Evolutionary conservation across 2,329 filamentous ascomycete genomes (phyloP).

Genomic region (Domatiomyces catenatus): DNA sequence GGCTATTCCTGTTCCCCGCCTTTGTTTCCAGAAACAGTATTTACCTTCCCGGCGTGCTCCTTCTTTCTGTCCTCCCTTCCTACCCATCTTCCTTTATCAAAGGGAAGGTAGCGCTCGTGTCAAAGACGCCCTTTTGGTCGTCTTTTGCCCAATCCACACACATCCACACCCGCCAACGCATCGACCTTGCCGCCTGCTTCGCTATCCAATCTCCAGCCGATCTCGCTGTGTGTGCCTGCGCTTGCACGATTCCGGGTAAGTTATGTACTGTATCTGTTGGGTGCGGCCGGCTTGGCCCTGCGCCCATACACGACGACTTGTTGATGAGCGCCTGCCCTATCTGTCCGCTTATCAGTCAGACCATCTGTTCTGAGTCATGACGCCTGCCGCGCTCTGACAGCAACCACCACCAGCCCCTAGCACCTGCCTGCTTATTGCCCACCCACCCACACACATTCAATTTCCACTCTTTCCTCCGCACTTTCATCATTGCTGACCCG

Average conservation of each 20-base stretch:
- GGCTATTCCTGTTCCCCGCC: slow-evolving; percentile 2
- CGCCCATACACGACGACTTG: not conserved
- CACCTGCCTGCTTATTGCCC: not conserved
- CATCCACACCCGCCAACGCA: slow-evolving; percentile 1
- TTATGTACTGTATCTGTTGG: not conserved
- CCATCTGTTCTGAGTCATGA: not conserved
- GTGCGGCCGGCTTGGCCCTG: slow-evolving; percentile 1
- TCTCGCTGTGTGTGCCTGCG: slow-evolving; percentile 1
- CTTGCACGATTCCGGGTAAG: not conserved
- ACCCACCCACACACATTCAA: not conserved
- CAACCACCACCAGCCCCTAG: not conserved
- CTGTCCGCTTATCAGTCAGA: slow-evolving; percentile 1
- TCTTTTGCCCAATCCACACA: slow-evolving; percentile 14
- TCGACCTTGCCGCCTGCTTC: not conserved
- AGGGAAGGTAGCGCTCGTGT: slow-evolving; percentile 15
- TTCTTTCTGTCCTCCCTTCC: slow-evolving; percentile 6
- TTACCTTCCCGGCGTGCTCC: slow-evolving; percentile 6
- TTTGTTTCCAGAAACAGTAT: slow-evolving; percentile 10
- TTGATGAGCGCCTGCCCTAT: not conserved
- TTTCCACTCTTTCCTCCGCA: not conserved
- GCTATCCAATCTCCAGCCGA: slow-evolving; percentile 2
- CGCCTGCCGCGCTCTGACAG: not conserved
- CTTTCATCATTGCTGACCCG: not conserved
- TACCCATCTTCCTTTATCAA: slow-evolving; percentile 13
- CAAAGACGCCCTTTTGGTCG: slow-evolving; percentile 11